These are phyloP conservation scores for Colletotrichum caudatum DNA, from an alignment of 2,329 filamentous ascomycete species.

Conservation along the genomic window DNA sequence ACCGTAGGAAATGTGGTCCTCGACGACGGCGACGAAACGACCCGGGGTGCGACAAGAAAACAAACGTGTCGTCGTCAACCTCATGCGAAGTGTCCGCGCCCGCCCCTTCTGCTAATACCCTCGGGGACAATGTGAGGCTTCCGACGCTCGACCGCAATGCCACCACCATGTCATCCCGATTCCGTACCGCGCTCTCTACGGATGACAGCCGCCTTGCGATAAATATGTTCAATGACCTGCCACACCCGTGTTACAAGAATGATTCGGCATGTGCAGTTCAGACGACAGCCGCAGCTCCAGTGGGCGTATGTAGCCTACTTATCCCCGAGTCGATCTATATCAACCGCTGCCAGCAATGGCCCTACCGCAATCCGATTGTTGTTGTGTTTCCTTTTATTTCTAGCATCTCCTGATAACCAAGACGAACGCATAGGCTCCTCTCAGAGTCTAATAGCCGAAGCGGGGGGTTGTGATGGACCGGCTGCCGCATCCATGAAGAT, in stretches of 20 bases:
- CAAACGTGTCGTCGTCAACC: constrained; percentile 21
- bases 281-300: neutral
- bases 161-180: neutral
- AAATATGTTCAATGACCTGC: neutral
- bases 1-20: constrained; percentile 8
- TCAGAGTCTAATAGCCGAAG: neutral
- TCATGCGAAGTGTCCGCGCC: constrained; percentile 23
- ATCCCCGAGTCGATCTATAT: neutral
- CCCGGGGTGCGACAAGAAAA: constrained; percentile 11
- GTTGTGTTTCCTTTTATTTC: neutral
- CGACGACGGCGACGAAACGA: neutral
- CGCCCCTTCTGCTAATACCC: neutral
- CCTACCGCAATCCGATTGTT: neutral
- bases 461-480: neutral
- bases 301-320: neutral
- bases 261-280: neutral
- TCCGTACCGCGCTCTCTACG: too few species aligned
- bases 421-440: neutral
- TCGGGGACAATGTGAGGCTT: neutral
- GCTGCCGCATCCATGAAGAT: constrained; percentile 47
- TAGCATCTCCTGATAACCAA: neutral
- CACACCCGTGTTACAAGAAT: neutral
- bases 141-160: constrained; percentile 1
- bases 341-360: neutral
- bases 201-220: neutral